Base-by-base conservation (phyloP, 805 yeast genomes). In the Cyberlindnera euphorbiiphila region DNA sequence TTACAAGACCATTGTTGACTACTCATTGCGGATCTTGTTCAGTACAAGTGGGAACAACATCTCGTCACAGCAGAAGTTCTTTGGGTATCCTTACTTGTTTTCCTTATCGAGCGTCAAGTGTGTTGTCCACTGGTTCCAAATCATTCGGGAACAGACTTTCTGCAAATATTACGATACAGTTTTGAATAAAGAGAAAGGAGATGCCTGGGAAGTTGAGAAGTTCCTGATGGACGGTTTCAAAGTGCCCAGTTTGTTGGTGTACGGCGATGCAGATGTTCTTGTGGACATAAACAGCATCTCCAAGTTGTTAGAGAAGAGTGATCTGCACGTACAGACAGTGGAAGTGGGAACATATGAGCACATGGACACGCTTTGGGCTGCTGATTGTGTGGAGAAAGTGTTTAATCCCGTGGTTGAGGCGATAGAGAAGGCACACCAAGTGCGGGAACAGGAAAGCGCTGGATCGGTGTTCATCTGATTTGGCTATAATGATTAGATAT, bases 51-150 rank as follows among this genome's bases (percentile, higher is more conserved):
- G 85, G n/a, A 21, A 42, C 3, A 81, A 86, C 59, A 85, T 87
- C 45, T 61, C 78, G 29, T 64, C 71, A 47, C 60, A 73, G 18
- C 95, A 86, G 60, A 85, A 85, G 53, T 61, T 75, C 26, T 68
- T 78, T 14, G 75, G 85, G n/a, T 86, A 85, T 57, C 76, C 83
- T 13, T 94, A 86, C 56, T 63, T 86, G 46, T 86, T 84, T 60
- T 82, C 93, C 3, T 78, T 86, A 10, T 81, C 95, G 0, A 76
- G 86, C 4, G 95, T 85, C 24, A 85, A 85, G 57, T 72, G 81
- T 21, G 86, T 83, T 21, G 91, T 82, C 13, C 93, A 83, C 57
- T 83, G 93, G 93, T 82, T 83, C 55, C 93, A 83, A 57, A 84
- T 86, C 36, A 85, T 86, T 43, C 67, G 77, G 21, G 65, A 76